These are phyloP conservation scores for Thuidium tamariscinum DNA, from an alignment of 225 moss, liverwort and hornwort species.

Conservation along the genomic window DNA sequence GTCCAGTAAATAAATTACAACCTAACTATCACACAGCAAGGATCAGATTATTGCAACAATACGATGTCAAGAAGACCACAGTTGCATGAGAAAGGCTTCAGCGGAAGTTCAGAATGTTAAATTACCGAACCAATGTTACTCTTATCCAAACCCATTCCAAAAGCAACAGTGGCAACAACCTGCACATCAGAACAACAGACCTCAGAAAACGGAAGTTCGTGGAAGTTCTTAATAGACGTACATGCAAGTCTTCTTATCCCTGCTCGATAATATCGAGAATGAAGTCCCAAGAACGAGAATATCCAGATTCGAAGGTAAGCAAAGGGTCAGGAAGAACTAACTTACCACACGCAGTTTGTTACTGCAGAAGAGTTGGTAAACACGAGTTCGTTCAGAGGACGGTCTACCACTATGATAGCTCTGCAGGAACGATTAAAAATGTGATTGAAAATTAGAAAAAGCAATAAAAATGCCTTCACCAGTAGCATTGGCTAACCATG, in stretches of 20 bases:
- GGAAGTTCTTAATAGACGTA: background rate
- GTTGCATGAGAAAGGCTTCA: background rate
- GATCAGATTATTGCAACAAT: background rate
- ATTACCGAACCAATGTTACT: slow-evolving; percentile 84
- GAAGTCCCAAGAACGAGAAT: too few relatives aligned
- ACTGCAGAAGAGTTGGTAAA: slow-evolving; percentile 61
- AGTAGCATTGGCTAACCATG: background rate
- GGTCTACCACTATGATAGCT: slow-evolving; percentile 77
- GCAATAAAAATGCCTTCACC: background rate
- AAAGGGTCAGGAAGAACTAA: background rate
- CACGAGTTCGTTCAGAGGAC: slow-evolving; percentile 51
- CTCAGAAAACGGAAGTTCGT: background rate
- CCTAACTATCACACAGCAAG: background rate
- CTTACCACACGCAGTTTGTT: slow-evolving; percentile 88
- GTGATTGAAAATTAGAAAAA: background rate
- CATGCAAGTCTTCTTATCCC: background rate
- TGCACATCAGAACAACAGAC: slow-evolving; percentile 11
- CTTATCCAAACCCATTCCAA: slow-evolving; percentile 98
- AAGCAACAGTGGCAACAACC: slow-evolving; percentile 96
- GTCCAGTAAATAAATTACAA: background rate
- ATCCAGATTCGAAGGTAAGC: background rate
- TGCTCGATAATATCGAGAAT: background rate
- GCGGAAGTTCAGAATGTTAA: background rate
- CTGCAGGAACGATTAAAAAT: slow-evolving; percentile 22
- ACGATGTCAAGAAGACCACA: background rate